These are phyloP conservation scores for Cyclotella atomus DNA, from an alignment of 108 stramenopile species.

Conservation along the genomic window DNA sequence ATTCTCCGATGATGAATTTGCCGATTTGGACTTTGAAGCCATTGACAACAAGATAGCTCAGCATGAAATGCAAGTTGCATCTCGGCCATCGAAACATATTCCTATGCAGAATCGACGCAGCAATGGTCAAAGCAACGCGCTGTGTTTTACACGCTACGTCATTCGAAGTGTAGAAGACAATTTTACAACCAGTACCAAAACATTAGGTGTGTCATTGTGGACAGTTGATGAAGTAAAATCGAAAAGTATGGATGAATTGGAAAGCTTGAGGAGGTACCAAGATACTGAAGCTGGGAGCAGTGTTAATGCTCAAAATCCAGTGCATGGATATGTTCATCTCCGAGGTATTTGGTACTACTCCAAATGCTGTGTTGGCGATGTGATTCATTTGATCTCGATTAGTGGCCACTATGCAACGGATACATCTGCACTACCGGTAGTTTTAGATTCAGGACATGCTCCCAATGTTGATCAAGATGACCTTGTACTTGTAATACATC, in stretches of 20 bases:
- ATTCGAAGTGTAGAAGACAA: conserved; percentile 62
- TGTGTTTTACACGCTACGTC: conserved; percentile 75
- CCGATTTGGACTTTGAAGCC: conserved; percentile 62
- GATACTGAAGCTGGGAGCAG: conserved; percentile 1
- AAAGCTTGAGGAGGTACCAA: conserved; percentile 32
- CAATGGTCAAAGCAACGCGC: conserved; percentile 14
- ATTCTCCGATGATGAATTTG: conserved; percentile 46
- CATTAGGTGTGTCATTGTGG: conserved; percentile 65
- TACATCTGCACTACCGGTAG: conserved; percentile 69
- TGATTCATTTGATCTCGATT: conserved; percentile 80
- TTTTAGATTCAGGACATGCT: conserved; percentile 60
- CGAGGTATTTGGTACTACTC: conserved; percentile 85
- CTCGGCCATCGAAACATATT: conserved; percentile 10
- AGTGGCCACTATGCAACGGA: conserved; percentile 72
- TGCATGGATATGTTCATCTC: conserved; percentile 69
- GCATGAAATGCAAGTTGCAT: conserved; percentile 24
- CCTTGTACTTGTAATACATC: conserved; percentile 77
- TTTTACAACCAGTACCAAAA: conserved; percentile 55
- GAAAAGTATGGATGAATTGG: conserved; percentile 32
- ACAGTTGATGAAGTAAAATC: conserved; percentile 35
- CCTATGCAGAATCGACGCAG: conserved; percentile 40
- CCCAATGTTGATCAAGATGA: conserved; percentile 61
- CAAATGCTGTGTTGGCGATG: conserved; percentile 58
- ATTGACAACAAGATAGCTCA: conserved; percentile 47
- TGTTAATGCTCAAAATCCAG: background rate